phyloP scores from a whole-genome alignment of 345 rosid genomes.

The Murraya paniculata region DNA sequence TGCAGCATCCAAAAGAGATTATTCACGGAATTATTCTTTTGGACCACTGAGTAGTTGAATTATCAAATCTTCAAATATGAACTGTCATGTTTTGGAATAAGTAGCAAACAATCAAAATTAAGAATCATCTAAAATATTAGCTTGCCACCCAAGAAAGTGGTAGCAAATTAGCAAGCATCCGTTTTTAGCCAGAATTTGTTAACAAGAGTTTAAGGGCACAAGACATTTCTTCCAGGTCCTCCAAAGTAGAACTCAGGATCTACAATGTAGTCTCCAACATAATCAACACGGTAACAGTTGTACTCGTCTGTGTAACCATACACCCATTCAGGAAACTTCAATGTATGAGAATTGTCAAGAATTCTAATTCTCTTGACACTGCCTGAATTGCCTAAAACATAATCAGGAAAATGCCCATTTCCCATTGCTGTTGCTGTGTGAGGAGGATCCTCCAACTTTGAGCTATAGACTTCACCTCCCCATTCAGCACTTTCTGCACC shows the following conservation, averaged over 20 bases:
- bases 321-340: conserved; percentile 41
- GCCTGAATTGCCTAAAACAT: conserved; percentile 30
- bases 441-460: conserved; percentile 33
- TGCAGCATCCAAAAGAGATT: background rate
- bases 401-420: conserved; percentile 41
- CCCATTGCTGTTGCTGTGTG: conserved; percentile 70
- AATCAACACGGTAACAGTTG: conserved; percentile 31
- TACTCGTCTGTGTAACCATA: conserved; percentile 37
- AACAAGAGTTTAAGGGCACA: conserved; percentile 37
- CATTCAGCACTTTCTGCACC: conserved; percentile 40
- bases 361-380: conserved; percentile 36
- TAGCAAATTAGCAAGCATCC: background rate
- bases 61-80: background rate
- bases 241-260: conserved; percentile 47
- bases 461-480: conserved; percentile 61
- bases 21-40: background rate
- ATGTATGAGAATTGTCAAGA: conserved; percentile 28
- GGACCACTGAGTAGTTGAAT: background rate
- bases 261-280: conserved; percentile 7
- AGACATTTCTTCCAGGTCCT: conserved; percentile 39
- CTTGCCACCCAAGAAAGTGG: background rate
- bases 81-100: background rate
- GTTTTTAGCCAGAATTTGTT: background rate
- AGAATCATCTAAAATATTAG: background rate
- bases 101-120: background rate